phyloP scores from a whole-genome alignment of 768 basidiomycete genomes.

The Exidia glandulosa region DNA sequence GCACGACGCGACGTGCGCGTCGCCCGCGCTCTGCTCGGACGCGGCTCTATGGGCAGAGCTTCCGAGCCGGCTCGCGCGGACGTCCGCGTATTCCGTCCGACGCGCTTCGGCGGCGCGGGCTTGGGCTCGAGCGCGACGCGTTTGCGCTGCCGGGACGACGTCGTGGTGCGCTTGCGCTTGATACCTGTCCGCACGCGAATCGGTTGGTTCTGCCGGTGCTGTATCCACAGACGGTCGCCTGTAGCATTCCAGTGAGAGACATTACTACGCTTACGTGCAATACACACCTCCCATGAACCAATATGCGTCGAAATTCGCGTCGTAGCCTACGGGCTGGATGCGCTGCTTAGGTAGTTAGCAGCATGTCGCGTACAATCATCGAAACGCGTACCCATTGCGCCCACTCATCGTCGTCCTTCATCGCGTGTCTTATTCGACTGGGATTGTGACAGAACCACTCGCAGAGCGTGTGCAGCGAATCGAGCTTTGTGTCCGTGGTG shows the following conservation, averaged over 20 bases:
- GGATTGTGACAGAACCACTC: slow-evolving; percentile 89
- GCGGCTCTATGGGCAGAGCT: neutral
- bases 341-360: slow-evolving; percentile 36
- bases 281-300: slow-evolving; percentile 81
- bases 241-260: slow-evolving; percentile 26
- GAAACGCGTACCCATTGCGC: slow-evolving; percentile 59
- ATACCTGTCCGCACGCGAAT: neutral
- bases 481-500: slow-evolving; percentile 59
- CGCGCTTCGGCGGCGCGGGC: slow-evolving; percentile 49
- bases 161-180: slow-evolving; percentile 15
- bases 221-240: slow-evolving; percentile 83
- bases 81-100: slow-evolving; percentile 48
- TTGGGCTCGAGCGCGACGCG: slow-evolving; percentile 43
- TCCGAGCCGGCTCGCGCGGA: slow-evolving; percentile 13
- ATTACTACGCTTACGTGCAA: slow-evolving; percentile 27
- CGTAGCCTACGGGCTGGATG: slow-evolving; percentile 77
- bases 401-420: slow-evolving; percentile 70
- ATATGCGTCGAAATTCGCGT: slow-evolving; percentile 66
- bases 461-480: slow-evolving; percentile 56
- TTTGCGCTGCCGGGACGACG: slow-evolving; percentile 54
- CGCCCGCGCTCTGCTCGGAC: slow-evolving; percentile 33
- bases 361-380: slow-evolving; percentile 1
- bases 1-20: slow-evolving; percentile 14
- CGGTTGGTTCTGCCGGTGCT: slow-evolving; percentile 32
- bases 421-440: slow-evolving; percentile 50